A percentile compares a stretch with the other conserved stretches of the same genome.
Conservation (phyloP, 306 rosid genomes). For the Glycine soja region DNA sequence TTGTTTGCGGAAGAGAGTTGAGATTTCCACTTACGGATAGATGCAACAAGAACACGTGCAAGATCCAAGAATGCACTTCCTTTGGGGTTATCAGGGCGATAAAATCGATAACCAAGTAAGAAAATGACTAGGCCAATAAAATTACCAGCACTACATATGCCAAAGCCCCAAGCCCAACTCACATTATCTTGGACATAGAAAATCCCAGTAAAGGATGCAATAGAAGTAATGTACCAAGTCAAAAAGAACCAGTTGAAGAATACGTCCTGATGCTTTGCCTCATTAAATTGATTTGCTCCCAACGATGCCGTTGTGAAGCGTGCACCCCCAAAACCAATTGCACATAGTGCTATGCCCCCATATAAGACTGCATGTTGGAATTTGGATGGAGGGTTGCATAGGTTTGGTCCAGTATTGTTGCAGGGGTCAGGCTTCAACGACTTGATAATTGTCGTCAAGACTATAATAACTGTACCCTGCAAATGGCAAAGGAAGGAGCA, state of each 20-base stretch:
- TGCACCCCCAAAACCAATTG: constrained; percentile 57
- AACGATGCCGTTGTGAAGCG: constrained; percentile 56
- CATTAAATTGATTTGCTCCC: constrained; percentile 59
- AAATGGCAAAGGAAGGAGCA: not conserved
- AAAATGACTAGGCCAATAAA: constrained; percentile 38
- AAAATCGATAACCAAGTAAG: constrained; percentile 49
- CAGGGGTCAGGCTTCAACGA: constrained; percentile 54
- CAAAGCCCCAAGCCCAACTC: constrained; percentile 55
- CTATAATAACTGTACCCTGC: constrained; percentile 51
- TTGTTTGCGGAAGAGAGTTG: constrained; percentile 34
- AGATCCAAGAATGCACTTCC: constrained; percentile 51
- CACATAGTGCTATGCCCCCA: constrained; percentile 27
- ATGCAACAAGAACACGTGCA: constrained; percentile 53
- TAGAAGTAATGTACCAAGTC: constrained; percentile 8
- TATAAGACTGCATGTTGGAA: constrained; percentile 49
- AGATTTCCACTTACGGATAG: constrained; percentile 52
- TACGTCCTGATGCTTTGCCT: constrained; percentile 34
- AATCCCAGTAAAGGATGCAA: constrained; percentile 38
- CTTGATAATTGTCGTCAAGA: constrained; percentile 45
- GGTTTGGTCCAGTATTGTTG: constrained; percentile 19
- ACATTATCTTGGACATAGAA: constrained; percentile 53
- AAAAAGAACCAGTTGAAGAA: constrained; percentile 67
- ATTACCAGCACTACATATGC: constrained; percentile 40
- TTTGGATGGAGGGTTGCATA: constrained; percentile 47
- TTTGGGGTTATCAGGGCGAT: constrained; percentile 38